A percentile compares a stretch with the other conserved stretches of the same genome.
Evolutionary conservation across 2,329 filamentous ascomycete species (phyloP).

Genomic region (Sclerotinia subarctica): DNA sequence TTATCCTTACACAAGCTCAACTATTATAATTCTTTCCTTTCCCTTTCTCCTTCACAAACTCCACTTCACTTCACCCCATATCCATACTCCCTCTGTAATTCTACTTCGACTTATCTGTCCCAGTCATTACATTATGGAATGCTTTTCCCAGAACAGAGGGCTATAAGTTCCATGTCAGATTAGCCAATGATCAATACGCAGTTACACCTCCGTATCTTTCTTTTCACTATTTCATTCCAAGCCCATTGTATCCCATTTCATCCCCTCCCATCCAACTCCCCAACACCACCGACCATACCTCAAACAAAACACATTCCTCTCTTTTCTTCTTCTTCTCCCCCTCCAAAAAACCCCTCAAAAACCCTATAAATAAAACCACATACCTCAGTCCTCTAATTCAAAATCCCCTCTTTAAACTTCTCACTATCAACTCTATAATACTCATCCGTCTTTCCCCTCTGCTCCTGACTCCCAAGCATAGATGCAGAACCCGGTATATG

Average conservation of each 20-base stretch:
- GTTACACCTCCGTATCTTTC: not conserved
- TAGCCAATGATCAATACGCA: not conserved
- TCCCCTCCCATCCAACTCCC: not conserved
- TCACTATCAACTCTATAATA: slow-evolving; percentile 27
- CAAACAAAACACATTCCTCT: too few species aligned
- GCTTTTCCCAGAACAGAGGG: slow-evolving; percentile 27
- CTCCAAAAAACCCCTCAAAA: not conserved
- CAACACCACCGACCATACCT: not conserved
- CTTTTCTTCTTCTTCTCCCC: too few species aligned
- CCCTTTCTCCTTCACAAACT: too few species aligned
- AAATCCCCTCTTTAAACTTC: slow-evolving; percentile 24
- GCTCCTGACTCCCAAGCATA: slow-evolving; percentile 27
- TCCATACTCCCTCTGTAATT: too few species aligned
- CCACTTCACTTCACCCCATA: too few species aligned
- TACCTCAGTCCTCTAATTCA: slow-evolving; percentile 29
- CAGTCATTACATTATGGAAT: slow-evolving; percentile 31
- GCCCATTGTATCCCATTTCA: not conserved
- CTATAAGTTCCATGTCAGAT: slow-evolving; percentile 9
- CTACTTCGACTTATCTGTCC: slow-evolving; percentile 27
- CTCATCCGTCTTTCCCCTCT: slow-evolving; percentile 16
- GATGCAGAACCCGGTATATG: slow-evolving; percentile 29
- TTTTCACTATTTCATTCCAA: not conserved
- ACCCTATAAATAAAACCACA: not conserved
- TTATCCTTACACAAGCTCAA: too few species aligned
- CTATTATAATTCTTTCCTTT: too few species aligned